Percentiles rank a stretch among this genome's conserved stretches.
Conservation (phyloP, 345 rosid genomes). For the Pugionium cornutum region DNA sequence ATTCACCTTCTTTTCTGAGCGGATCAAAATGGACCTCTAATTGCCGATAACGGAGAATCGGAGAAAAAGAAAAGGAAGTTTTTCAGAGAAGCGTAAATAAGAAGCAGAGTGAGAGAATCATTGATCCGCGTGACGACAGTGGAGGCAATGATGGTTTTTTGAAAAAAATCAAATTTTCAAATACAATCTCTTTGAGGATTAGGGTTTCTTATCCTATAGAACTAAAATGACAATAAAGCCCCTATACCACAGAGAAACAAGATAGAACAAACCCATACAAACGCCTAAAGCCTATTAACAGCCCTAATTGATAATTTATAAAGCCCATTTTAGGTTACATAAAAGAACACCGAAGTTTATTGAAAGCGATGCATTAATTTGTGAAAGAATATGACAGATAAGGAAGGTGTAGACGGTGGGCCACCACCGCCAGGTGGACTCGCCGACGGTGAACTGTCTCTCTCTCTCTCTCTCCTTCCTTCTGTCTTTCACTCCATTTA, state of each 20-base stretch:
- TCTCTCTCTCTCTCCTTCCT: neutral
- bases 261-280: neutral
- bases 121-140: slow-evolving; percentile 29
- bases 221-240: slow-evolving; percentile 24
- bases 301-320: neutral
- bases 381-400: neutral
- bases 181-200: neutral
- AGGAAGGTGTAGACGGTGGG: slow-evolving; percentile 24
- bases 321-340: neutral
- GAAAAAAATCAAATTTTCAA: slow-evolving; percentile 25
- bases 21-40: slow-evolving; percentile 6
- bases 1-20: slow-evolving; percentile 3
- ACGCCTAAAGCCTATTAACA: slow-evolving; percentile 10
- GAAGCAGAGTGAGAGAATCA: slow-evolving; percentile 33
- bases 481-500: slow-evolving; percentile 8
- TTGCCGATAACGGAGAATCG: slow-evolving; percentile 4
- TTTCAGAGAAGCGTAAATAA: slow-evolving; percentile 27
- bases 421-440: slow-evolving; percentile 31
- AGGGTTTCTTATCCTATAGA: slow-evolving; percentile 24
- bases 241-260: neutral
- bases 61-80: neutral
- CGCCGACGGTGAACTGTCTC: slow-evolving; percentile 40
- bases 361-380: too few relatives aligned
- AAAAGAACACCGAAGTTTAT: neutral
- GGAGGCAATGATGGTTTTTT: slow-evolving; percentile 31